Evolutionary conservation across 2,329 filamentous ascomycete genomes (phyloP).

Genomic region (Colletotrichum siamense): DNA sequence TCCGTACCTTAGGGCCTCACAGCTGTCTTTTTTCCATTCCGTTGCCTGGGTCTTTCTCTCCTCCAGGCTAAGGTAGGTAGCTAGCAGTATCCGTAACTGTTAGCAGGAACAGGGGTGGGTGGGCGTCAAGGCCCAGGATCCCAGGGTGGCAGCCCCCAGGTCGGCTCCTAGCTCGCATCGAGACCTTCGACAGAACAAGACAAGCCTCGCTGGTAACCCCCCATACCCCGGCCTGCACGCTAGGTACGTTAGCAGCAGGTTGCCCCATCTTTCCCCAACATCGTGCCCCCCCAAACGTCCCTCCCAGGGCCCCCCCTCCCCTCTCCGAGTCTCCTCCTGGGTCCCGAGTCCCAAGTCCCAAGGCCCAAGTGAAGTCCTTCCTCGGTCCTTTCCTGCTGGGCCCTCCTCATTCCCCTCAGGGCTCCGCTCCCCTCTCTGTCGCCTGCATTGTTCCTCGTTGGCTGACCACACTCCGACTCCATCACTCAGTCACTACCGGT

Average conservation of each 20-base stretch:
- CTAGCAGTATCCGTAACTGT: too few relatives aligned
- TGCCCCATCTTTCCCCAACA: slow-evolving; percentile 23
- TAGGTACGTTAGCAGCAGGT: slow-evolving; percentile 1
- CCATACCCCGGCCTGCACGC: slow-evolving; percentile 15
- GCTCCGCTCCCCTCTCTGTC: background rate
- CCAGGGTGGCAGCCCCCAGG: background rate
- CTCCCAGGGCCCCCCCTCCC: background rate
- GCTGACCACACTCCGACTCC: background rate
- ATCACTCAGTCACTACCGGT: background rate
- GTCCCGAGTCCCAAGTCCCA: background rate
- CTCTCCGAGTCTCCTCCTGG: background rate
- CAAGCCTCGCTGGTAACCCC: slow-evolving; percentile 2
- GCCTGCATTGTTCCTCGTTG: background rate
- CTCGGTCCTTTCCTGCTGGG: slow-evolving; percentile 6
- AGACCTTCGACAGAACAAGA: slow-evolving; percentile 14
- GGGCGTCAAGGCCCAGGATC: slow-evolving; percentile 2
- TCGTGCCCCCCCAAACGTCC: background rate
- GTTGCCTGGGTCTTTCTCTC: too few relatives aligned
- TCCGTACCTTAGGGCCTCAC: background rate
- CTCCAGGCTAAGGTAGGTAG: too few relatives aligned
- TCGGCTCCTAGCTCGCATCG: slow-evolving; percentile 5
- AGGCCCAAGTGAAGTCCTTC: background rate
- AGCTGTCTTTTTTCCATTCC: background rate
- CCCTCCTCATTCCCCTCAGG: slow-evolving; percentile 10
- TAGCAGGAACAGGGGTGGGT: background rate